Conservation (phyloP, 768 basidiomycete genomes). For the Podaxis mareebaensis region DNA sequence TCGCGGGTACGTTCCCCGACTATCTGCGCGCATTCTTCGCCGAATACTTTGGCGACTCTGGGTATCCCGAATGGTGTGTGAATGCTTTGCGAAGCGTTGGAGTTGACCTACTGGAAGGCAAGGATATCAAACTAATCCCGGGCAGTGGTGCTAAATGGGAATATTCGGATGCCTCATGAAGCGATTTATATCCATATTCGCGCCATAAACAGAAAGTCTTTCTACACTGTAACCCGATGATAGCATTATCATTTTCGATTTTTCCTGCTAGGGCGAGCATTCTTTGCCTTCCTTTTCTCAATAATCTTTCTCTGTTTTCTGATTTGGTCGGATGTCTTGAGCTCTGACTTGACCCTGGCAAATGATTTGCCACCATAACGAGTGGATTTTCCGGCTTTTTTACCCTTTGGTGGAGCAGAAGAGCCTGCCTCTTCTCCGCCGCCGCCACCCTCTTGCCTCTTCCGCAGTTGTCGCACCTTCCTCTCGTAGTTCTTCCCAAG, state of each 20-base stretch:
- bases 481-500: slow-evolving; percentile 71
- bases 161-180: slow-evolving; percentile 48
- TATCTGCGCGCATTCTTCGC: slow-evolving; percentile 79
- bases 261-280: slow-evolving; percentile 66
- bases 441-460: slow-evolving; percentile 41
- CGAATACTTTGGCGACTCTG: slow-evolving; percentile 72
- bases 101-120: slow-evolving; percentile 73
- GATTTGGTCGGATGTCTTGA: slow-evolving; percentile 87
- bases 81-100: slow-evolving; percentile 82
- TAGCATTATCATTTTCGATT: slow-evolving; percentile 42
- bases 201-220: too few species aligned
- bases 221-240: slow-evolving; percentile 3
- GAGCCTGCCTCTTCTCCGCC: slow-evolving; percentile 13
- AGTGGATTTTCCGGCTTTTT: slow-evolving; percentile 36
- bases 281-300: slow-evolving; percentile 74
- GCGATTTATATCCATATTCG: not conserved
- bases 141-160: slow-evolving; percentile 83
- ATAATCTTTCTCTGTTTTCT: slow-evolving; percentile 66
- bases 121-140: slow-evolving; percentile 47
- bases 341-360: slow-evolving; percentile 73
- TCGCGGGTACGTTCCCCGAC: slow-evolving; percentile 74
- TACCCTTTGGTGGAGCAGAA: slow-evolving; percentile 18
- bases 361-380: slow-evolving; percentile 62
- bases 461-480: slow-evolving; percentile 63
- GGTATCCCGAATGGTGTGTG: slow-evolving; percentile 88